A percentile compares a stretch with the other conserved stretches of the same genome.
phyloP scores from a whole-genome alignment of 2,329 filamentous ascomycete species.

The Colletotrichum brevisporum region DNA sequence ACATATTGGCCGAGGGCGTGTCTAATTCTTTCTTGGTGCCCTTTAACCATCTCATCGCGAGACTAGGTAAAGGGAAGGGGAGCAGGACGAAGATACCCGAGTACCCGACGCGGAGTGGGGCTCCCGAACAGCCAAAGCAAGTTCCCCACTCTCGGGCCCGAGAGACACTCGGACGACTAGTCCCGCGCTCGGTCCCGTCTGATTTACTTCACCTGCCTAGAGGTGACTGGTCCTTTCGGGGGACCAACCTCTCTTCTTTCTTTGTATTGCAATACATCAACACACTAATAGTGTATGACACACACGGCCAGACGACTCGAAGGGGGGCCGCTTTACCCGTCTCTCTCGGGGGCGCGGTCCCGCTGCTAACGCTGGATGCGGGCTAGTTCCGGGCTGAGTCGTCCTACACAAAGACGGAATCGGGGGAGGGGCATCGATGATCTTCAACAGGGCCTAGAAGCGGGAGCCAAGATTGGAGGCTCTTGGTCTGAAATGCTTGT shows the following conservation, averaged over 20 bases:
- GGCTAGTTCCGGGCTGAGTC: too few species aligned
- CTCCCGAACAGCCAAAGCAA: too few species aligned
- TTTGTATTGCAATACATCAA: too few species aligned
- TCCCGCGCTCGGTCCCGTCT: not conserved
- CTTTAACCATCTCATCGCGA: too few species aligned
- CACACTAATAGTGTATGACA: too few species aligned
- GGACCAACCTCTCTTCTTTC: too few species aligned
- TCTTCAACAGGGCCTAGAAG: not conserved
- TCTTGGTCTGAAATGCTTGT: constrained; percentile 14
- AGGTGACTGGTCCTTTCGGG: too few species aligned
- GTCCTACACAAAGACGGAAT: not conserved
- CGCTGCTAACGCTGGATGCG: too few species aligned
- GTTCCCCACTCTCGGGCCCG: not conserved
- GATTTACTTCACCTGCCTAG: not conserved
- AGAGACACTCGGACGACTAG: not conserved
- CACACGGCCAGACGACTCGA: too few species aligned
- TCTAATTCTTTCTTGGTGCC: too few species aligned
- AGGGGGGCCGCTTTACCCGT: too few species aligned
- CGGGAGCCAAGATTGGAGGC: constrained; percentile 40
- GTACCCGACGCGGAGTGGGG: not conserved
- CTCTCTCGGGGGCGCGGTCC: too few species aligned
- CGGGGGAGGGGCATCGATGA: not conserved
- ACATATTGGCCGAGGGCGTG: not conserved
- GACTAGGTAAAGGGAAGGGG: not conserved
- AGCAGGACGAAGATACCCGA: not conserved